These are phyloP conservation scores for Boletus vinaceobasis DNA, from an alignment of 768 basidiomycete species.

Conservation along the genomic window DNA sequence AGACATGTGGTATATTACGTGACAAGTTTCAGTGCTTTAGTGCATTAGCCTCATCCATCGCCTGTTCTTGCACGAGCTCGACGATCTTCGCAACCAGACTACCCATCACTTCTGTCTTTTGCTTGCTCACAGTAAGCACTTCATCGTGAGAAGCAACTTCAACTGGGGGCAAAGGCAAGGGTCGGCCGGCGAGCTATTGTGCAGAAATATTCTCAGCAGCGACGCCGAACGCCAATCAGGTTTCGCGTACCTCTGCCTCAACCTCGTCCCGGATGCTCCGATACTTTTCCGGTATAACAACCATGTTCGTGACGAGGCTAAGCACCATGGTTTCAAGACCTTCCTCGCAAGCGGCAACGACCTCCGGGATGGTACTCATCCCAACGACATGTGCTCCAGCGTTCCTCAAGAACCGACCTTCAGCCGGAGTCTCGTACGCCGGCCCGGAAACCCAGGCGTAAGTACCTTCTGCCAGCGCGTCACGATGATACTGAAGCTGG, in stretches of 20 bases:
- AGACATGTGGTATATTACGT: background rate
- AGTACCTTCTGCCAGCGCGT: slow-evolving; percentile 71
- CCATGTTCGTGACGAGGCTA: slow-evolving; percentile 83
- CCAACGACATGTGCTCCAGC: slow-evolving; percentile 90
- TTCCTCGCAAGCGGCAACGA: slow-evolving; percentile 73
- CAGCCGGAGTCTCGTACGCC: slow-evolving; percentile 86
- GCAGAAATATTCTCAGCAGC: slow-evolving; percentile 1
- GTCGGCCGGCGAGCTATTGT: slow-evolving; percentile 58
- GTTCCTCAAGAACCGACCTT: slow-evolving; percentile 70
- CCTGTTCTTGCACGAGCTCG: slow-evolving; percentile 32
- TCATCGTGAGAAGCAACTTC: slow-evolving; percentile 74
- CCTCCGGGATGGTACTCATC: slow-evolving; percentile 92
- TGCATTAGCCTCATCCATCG: slow-evolving; percentile 1
- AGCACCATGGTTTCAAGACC: slow-evolving; percentile 74
- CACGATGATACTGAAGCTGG: slow-evolving; percentile 48
- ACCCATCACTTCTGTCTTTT: slow-evolving; percentile 72
- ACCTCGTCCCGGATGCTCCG: slow-evolving; percentile 72
- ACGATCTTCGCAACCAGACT: slow-evolving; percentile 65
- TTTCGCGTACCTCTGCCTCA: slow-evolving; percentile 60
- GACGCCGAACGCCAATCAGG: background rate
- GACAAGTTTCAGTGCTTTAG: slow-evolving; percentile 2
- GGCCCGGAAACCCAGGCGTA: slow-evolving; percentile 93
- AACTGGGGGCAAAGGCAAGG: slow-evolving; percentile 37
- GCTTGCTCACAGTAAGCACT: slow-evolving; percentile 61
- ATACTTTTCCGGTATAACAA: slow-evolving; percentile 68